Evolutionary conservation across 805 yeast species (phyloP), one percentile per base, ranked within the genome.

Genomic region (Saccharomyces kudriavzevii): DNA sequence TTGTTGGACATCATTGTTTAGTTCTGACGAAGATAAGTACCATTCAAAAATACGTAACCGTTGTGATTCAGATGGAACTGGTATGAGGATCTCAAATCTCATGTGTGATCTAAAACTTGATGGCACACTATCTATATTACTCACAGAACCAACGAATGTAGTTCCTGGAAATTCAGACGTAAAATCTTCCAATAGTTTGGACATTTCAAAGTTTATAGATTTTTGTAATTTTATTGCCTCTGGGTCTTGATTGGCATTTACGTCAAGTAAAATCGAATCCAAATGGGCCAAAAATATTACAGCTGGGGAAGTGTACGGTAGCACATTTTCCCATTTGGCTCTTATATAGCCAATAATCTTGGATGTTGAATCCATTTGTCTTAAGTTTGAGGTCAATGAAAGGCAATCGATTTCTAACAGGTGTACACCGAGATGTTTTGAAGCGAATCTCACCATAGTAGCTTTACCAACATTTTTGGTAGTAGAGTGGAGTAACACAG

Each of bases 391-490:
- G 24, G 62, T 53, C 20, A 67, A 48, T 17, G 59, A 88, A 57
- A 80, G 77, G 27, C 89, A 84, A 58, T 91, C 95, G 13, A 92
- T 69, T 48, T 80, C 86, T 29, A 85, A 70, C 6, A 85, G 67
- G 57, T 87, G 85, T 8, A 83, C 68, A 0, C 97, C 96, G 29
- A 84, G 66, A 29, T 79, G 79, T 8, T 72, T 66, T 0, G 87
- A 76, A 1, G 82, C 63, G 52, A 80, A 79, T 50, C 77, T 68
- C 0, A 89, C 80, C 25, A 87, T 62, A 0, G 85, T 81, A 0
- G 86, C 66, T 63, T 92, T 92, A 0, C 99, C 99, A 5, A 87
- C 81, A 8, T 87, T 89, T 51, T 95, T 74, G 29, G 83, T 78
- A 60, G 82, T 71, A 3, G 97, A 88, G 50, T 78, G 80, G 24